phyloP scores from a whole-genome alignment of 306 rosid genomes.

The Lathyrus aphaca region DNA sequence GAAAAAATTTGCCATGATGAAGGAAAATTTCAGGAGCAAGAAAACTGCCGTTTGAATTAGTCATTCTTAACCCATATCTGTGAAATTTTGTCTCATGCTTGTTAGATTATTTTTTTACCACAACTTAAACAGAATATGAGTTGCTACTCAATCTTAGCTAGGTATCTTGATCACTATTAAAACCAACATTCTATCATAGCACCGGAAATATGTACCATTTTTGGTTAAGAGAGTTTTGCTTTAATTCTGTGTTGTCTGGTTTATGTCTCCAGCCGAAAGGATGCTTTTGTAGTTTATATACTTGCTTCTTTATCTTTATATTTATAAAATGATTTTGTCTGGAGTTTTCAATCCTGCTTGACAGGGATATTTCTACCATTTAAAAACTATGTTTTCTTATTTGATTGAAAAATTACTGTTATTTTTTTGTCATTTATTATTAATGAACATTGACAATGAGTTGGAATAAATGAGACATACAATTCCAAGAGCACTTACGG shows the following conservation, averaged over 20 bases:
- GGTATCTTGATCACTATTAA: slow-evolving; percentile 8
- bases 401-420: background rate
- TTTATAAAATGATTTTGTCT: background rate
- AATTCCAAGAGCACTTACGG: background rate
- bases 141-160: slow-evolving; percentile 11
- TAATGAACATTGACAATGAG: background rate
- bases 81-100: slow-evolving; percentile 41
- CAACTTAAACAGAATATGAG: slow-evolving; percentile 30
- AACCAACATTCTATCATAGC: slow-evolving; percentile 4
- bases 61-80: slow-evolving; percentile 25
- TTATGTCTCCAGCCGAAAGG: background rate
- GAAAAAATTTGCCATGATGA: slow-evolving; percentile 79
- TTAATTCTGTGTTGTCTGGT: background rate
- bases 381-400: background rate
- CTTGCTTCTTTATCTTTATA: background rate
- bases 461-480: background rate
- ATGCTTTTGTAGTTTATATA: background rate
- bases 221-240: slow-evolving; percentile 1
- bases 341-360: background rate
- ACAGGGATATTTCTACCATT: background rate
- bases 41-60: slow-evolving; percentile 59
- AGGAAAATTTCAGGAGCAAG: slow-evolving; percentile 91
- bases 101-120: slow-evolving; percentile 39
- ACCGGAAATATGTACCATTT: slow-evolving; percentile 11
- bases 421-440: background rate